Evolutionary conservation across 108 stramenopile species (phyloP).

Genomic region (Pinguiococcus pyrenoidosus): DNA sequence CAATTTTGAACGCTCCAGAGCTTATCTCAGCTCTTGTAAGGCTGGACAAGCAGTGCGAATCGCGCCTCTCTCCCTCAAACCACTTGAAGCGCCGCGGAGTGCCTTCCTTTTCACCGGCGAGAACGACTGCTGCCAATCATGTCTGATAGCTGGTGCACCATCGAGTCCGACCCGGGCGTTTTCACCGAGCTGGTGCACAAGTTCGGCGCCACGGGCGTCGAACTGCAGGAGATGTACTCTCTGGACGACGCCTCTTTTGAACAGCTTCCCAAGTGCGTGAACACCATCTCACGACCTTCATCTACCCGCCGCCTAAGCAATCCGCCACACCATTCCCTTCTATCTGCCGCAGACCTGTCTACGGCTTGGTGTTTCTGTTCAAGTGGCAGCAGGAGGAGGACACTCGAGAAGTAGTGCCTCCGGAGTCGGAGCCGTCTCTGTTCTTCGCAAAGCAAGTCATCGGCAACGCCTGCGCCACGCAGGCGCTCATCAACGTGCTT

Average conservation of each 20-base stretch:
- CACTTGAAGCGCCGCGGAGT: too few relatives aligned
- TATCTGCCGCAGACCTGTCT: too few relatives aligned
- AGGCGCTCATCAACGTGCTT: conserved; percentile 30
- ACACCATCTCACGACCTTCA: too few relatives aligned
- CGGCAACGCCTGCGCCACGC: conserved; percentile 84
- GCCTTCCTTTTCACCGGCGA: too few relatives aligned
- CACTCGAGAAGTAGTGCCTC: not conserved
- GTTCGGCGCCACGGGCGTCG: conserved; percentile 57
- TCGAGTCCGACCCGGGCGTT: conserved; percentile 72
- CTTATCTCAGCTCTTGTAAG: too few relatives aligned
- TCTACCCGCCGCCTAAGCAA: too few relatives aligned
- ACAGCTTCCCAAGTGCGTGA: too few relatives aligned
- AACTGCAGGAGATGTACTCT: conserved; percentile 26
- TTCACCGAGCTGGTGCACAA: conserved; percentile 66
- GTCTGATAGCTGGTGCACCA: conserved; percentile 51
- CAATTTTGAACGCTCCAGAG: too few relatives aligned
- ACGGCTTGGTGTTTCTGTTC: conserved; percentile 82
- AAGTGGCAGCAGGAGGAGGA: conserved; percentile 54
- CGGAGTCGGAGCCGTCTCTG: conserved; percentile 40
- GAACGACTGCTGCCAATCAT: too few relatives aligned
- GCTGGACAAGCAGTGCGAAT: too few relatives aligned
- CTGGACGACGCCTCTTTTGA: conserved; percentile 13
- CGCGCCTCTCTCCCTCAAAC: too few relatives aligned
- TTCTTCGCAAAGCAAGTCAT: conserved; percentile 78
- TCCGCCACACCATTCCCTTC: too few relatives aligned